Conservation (phyloP, 164 flowering plant genomes). For the Taxillus chinensis region DNA sequence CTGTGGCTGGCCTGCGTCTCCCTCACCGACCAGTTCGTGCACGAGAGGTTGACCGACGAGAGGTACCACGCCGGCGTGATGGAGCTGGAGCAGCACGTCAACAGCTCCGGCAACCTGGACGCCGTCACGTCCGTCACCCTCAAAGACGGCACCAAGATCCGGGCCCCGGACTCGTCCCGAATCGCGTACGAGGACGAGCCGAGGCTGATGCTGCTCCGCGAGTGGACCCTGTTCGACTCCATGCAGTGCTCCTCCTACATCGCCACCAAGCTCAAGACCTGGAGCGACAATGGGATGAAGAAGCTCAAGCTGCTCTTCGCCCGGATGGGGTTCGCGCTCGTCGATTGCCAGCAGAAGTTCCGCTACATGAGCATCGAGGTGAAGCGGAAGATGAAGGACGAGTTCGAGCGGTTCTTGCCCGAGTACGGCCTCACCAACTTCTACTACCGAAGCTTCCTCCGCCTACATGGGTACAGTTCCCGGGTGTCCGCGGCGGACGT, state of each 20-base stretch:
- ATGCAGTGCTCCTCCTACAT: conserved; percentile 93
- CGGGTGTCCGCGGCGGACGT: conserved; percentile 96
- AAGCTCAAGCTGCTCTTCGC: conserved; percentile 81
- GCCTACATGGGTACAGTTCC: conserved; percentile 80
- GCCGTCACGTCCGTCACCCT: conserved; percentile 73
- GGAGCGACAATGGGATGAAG: conserved; percentile 95
- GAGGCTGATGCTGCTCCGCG: conserved; percentile 74
- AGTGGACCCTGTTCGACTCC: conserved; percentile 93
- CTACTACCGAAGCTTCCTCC: conserved; percentile 77
- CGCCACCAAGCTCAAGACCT: conserved; percentile 86
- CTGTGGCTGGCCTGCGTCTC: conserved; percentile 97
- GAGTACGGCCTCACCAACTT: conserved; percentile 85
- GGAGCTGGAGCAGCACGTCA: conserved; percentile 95
- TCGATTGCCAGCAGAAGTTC: conserved; percentile 92
- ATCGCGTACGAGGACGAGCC: conserved; percentile 93
- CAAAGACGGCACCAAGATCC: conserved; percentile 83
- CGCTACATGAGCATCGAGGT: conserved; percentile 85
- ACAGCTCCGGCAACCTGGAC: conserved; percentile 76
- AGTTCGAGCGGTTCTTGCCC: conserved; percentile 75
- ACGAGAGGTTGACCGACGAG: conserved; percentile 82
- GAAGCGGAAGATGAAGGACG: conserved; percentile 81
- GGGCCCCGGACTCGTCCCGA: conserved; percentile 72
- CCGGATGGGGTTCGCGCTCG: conserved; percentile 86
- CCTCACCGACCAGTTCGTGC: conserved; percentile 88
- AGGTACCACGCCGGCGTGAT: conserved; percentile 82